A percentile compares a stretch with the other conserved stretches of the same genome.
Conservation (phyloP, 2,329 filamentous ascomycete species). For the Diaporthe aspalathi region DNA sequence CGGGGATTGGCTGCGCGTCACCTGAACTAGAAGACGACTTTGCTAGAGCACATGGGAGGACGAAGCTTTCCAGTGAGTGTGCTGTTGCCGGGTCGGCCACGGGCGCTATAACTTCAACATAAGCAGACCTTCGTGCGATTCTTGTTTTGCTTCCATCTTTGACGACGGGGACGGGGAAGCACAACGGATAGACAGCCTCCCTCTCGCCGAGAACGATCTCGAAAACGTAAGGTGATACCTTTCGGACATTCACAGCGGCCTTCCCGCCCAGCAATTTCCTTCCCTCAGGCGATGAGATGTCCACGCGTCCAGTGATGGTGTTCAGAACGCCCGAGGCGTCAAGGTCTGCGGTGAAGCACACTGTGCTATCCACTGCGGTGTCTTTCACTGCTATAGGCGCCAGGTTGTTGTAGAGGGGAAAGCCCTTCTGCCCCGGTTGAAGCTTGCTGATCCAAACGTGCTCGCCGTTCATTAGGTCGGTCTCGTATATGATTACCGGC, state of each 20-base stretch:
- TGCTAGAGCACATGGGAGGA: constrained; percentile 51
- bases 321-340: constrained; percentile 47
- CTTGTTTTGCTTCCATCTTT: constrained; percentile 51
- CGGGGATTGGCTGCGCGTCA: constrained; percentile 44
- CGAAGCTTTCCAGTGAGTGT: constrained; percentile 46
- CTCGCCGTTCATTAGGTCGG: constrained; percentile 45
- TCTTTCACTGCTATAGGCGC: no score
- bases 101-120: constrained; percentile 57
- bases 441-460: constrained; percentile 53
- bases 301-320: constrained; percentile 54
- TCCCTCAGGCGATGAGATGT: constrained; percentile 51
- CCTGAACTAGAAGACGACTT: constrained; percentile 31
- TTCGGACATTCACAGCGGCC: constrained; percentile 49
- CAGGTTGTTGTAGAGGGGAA: constrained; percentile 40
- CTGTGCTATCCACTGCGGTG: not conserved
- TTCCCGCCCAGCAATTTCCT: constrained; percentile 53
- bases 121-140: constrained; percentile 57
- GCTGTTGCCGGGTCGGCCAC: constrained; percentile 46
- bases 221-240: constrained; percentile 54
- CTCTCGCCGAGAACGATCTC: constrained; percentile 53
- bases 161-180: constrained; percentile 55
- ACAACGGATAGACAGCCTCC: constrained; percentile 48
- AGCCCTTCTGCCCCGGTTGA: constrained; percentile 49
- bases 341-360: constrained; percentile 48
- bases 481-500: constrained; percentile 48